These are phyloP conservation scores for Tilletia horrida DNA, from an alignment of 1,284 basidiomycete species.

Conservation along the genomic window DNA sequence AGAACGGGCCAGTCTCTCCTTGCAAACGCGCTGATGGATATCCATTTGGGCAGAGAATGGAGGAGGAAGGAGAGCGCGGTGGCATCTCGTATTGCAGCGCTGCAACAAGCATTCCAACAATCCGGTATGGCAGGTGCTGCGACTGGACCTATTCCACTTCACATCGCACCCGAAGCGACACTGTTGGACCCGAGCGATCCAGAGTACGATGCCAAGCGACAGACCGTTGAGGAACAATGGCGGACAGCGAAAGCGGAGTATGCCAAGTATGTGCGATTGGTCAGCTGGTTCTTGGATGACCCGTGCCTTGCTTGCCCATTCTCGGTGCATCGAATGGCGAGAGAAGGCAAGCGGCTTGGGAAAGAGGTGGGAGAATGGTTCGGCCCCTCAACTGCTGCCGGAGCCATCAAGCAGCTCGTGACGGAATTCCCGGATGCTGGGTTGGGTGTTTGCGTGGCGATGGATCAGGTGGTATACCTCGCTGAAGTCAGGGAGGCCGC, in stretches of 20 bases:
- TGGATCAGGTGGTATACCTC: constrained; percentile 79
- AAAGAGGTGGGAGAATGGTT: constrained; percentile 98
- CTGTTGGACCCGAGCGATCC: constrained; percentile 24
- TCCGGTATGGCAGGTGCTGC: constrained; percentile 4
- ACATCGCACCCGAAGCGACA: constrained; percentile 18
- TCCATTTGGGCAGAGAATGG: constrained; percentile 67
- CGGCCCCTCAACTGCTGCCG: constrained; percentile 91
- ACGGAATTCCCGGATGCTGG: constrained; percentile 75
- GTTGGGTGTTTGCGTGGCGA: constrained; percentile 75
- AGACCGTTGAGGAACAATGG: constrained; percentile 23
- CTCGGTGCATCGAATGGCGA: constrained; percentile 90
- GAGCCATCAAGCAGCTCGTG: constrained; percentile 75
- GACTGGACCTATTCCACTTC: neutral
- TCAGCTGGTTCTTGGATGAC: constrained; percentile 93
- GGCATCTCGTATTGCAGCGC: neutral
- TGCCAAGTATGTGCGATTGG: constrained; percentile 72
- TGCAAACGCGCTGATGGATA: constrained; percentile 78
- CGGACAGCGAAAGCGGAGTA: constrained; percentile 21
- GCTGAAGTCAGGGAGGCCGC: constrained; percentile 81
- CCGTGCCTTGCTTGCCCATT: constrained; percentile 85
- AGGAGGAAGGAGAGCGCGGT: constrained; percentile 22
- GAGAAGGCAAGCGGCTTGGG: constrained; percentile 88
- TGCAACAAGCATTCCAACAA: constrained; percentile 17
- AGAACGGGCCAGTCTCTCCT: constrained; percentile 88
- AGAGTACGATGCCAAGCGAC: constrained; percentile 29